Conservation (phyloP, 352 stramenopile species). For the Phytophthora syringae region DNA sequence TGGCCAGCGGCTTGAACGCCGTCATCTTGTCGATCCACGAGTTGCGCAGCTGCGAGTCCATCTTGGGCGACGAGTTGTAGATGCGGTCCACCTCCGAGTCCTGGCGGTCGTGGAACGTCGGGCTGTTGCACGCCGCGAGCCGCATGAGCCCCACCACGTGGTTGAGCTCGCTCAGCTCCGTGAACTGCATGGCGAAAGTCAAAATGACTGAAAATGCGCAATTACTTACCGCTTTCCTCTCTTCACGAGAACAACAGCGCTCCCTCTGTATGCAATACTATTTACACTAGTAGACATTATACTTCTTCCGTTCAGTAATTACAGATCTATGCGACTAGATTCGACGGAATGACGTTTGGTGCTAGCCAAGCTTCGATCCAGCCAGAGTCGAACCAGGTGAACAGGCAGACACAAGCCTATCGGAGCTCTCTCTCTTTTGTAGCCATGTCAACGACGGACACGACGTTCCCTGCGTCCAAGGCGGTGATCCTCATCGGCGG, state of each 20-base stretch:
- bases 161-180: conserved; percentile 88
- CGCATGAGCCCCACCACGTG: conserved; percentile 86
- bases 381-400: not conserved
- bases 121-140: conserved; percentile 81
- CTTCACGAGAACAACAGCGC: conserved; percentile 4
- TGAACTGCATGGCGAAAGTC: conserved; percentile 82
- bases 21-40: conserved; percentile 91
- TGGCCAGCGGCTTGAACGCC: conserved; percentile 65
- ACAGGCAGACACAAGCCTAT: no score
- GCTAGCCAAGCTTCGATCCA: conserved; percentile 10
- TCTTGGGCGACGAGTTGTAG: conserved; percentile 91
- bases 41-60: conserved; percentile 86
- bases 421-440: not conserved
- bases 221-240: not conserved
- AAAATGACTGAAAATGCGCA: not conserved
- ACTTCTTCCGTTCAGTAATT: not conserved
- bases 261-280: conserved; percentile 3
- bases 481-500: conserved; percentile 89
- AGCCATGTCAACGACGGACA: conserved; percentile 30
- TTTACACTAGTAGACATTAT: conserved; percentile 6
- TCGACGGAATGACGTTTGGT: not conserved
- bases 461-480: conserved; percentile 77
- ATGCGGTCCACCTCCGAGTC: conserved; percentile 91
- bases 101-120: conserved; percentile 89
- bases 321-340: conserved; percentile 21